Conservation (phyloP, 805 yeast species). For the Kodamaea kaohsiungensis region DNA sequence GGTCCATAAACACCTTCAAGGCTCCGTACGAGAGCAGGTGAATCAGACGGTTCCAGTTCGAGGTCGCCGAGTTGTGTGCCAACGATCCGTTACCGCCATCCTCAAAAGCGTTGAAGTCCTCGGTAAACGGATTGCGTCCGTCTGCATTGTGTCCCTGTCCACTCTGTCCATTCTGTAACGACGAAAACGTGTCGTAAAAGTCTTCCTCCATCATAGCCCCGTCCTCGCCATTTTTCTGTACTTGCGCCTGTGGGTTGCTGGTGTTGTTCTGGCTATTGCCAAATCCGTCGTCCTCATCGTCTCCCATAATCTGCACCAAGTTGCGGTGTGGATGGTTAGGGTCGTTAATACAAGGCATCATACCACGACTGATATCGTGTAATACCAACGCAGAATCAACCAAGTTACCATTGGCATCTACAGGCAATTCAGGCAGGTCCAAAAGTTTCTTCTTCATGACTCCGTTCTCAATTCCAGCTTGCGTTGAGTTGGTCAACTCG, state of each 20-base stretch:
- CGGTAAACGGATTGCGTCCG: constrained; percentile 15
- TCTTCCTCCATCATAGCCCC: constrained; percentile 42
- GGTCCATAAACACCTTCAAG: constrained; percentile 86
- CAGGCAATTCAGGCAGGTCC: constrained; percentile 38
- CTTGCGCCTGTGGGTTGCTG: not conserved
- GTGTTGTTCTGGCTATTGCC: constrained; percentile 1
- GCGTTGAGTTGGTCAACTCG: constrained; percentile 65
- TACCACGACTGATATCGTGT: constrained; percentile 24
- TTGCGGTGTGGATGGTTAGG: constrained; percentile 27
- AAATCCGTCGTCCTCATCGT: constrained; percentile 8
- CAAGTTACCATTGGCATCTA: constrained; percentile 45
- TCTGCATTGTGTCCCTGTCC: constrained; percentile 12
- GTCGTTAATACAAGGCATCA: constrained; percentile 25
- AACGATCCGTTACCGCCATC: constrained; percentile 31
- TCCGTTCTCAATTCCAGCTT: constrained; percentile 45
- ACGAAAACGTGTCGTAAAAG: constrained; percentile 42
- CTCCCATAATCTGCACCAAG: constrained; percentile 14
- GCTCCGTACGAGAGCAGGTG: constrained; percentile 91
- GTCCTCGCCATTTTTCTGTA: constrained; percentile 21
- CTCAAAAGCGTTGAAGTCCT: constrained; percentile 35
- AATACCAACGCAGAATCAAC: constrained; percentile 39
- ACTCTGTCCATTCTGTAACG: constrained; percentile 26
- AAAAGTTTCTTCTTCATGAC: constrained; percentile 37
- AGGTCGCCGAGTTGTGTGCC: constrained; percentile 47
- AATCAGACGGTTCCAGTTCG: constrained; percentile 92